These are phyloP conservation scores for Globisporangium paroecandrum DNA, from an alignment of 352 stramenopile species.

Conservation along the genomic window DNA sequence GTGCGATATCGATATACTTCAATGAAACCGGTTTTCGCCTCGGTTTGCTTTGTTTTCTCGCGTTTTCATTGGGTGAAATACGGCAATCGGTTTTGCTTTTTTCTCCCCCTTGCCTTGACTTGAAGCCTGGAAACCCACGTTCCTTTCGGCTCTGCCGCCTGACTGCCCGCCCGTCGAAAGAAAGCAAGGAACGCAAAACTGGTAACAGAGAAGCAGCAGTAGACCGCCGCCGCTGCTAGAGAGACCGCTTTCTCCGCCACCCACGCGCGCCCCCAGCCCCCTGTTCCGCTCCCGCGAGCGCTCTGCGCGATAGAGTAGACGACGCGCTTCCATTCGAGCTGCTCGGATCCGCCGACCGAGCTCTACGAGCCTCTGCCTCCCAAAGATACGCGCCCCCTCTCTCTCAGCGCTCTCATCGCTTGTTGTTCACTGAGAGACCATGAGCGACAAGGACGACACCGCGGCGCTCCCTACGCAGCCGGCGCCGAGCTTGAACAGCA, in stretches of 20 bases:
- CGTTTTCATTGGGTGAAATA: no score
- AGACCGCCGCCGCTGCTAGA: neutral
- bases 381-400: neutral
- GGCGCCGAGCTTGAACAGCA: slow-evolving; percentile 12
- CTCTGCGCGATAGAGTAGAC: neutral
- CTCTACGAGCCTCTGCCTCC: neutral
- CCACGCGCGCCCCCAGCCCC: neutral
- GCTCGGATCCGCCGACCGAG: neutral
- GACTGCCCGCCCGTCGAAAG: neutral
- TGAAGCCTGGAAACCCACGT: neutral
- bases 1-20: neutral
- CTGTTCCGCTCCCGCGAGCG: neutral
- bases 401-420: neutral
- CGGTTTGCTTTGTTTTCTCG: neutral
- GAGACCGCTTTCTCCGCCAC: no score
- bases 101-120: neutral
- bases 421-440: neutral
- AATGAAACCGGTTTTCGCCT: neutral
- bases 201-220: neutral
- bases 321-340: neutral
- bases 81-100: neutral
- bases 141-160: neutral
- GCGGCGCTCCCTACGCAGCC: slow-evolving; percentile 5
- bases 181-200: neutral
- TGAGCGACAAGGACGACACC: slow-evolving; percentile 7